Percentiles rank a stretch among this genome's conserved stretches.
phyloP scores from a whole-genome alignment of 2,329 filamentous ascomycete species.

The Arthrobotrys entomopaga region DNA sequence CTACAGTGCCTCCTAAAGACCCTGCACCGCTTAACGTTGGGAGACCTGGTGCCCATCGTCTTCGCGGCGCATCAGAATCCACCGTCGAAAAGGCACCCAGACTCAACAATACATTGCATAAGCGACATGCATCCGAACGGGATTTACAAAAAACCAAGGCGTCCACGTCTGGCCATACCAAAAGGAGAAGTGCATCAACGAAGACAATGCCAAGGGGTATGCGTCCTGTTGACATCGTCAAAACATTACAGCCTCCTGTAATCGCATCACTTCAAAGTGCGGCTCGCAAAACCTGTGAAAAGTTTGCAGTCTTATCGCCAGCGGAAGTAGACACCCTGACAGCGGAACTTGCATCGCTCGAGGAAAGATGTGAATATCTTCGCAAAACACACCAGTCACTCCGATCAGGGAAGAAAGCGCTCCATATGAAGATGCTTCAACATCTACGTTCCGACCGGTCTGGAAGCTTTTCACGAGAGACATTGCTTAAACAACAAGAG shows the following conservation, averaged over 20 bases:
- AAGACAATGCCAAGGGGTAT: constrained; percentile 71
- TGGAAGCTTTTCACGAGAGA: constrained; percentile 77
- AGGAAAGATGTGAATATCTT: constrained; percentile 82
- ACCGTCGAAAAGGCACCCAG: constrained; percentile 25
- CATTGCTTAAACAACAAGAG: constrained; percentile 82
- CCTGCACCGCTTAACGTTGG: constrained; percentile 32
- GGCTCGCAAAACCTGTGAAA: constrained; percentile 71
- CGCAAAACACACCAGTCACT: constrained; percentile 80
- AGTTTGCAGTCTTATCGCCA: constrained; percentile 73
- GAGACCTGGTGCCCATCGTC: constrained; percentile 12
- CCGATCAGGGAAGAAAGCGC: constrained; percentile 77
- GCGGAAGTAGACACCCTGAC: constrained; percentile 74
- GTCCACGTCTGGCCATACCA: constrained; percentile 32
- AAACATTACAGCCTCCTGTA: constrained; percentile 66
- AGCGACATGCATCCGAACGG: constrained; percentile 44
- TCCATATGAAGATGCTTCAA: constrained; percentile 79
- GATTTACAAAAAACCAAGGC: constrained; percentile 37
- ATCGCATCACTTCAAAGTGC: constrained; percentile 69
- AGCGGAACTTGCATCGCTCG: constrained; percentile 76
- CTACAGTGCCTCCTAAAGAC: constrained; percentile 49
- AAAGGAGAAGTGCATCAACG: constrained; percentile 55
- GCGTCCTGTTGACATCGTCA: constrained; percentile 67
- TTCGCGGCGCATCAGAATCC: constrained; percentile 41
- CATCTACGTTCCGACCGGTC: constrained; percentile 77
- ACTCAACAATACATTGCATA: constrained; percentile 12